These are phyloP conservation scores for Astrocystis sublimbata DNA, from an alignment of 495 filamentous ascomycete genomes.

Conservation along the genomic window DNA sequence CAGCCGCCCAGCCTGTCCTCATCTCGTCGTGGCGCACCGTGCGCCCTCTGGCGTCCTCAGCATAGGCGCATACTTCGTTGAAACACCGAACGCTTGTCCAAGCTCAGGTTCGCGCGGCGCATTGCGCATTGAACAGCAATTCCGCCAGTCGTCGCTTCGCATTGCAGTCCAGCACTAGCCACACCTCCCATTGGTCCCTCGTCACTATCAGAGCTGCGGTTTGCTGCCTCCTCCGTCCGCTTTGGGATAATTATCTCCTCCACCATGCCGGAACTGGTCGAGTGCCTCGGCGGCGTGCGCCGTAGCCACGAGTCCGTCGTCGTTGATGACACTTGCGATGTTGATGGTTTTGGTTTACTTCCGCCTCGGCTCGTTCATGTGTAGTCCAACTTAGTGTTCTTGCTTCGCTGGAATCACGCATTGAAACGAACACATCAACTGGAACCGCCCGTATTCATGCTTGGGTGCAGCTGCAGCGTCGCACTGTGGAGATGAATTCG, in stretches of 20 bases:
- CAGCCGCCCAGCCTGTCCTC: background rate
- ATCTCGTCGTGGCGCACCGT: slow-evolving; percentile 7
- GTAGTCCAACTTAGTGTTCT: too few relatives aligned
- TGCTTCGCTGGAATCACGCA: too few relatives aligned
- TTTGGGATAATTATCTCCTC: slow-evolving; percentile 10
- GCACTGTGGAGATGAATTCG: background rate
- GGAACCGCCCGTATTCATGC: too few relatives aligned
- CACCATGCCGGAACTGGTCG: background rate
- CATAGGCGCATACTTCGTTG: background rate
- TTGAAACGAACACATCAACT: too few relatives aligned
- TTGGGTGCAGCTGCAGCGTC: slow-evolving; percentile 10
- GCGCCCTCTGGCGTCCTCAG: background rate
- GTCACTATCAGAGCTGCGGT: background rate
- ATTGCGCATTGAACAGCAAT: slow-evolving; percentile 5
- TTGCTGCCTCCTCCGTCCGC: background rate
- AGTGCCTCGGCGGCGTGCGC: slow-evolving; percentile 1
- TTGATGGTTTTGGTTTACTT: too few relatives aligned
- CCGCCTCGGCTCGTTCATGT: too few relatives aligned
- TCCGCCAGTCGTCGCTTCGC: background rate
- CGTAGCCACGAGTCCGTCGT: background rate
- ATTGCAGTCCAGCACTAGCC: background rate
- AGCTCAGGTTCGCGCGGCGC: slow-evolving; percentile 12
- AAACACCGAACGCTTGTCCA: slow-evolving; percentile 5
- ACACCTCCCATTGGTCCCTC: background rate
- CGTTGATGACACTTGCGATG: too few relatives aligned